Base-by-base conservation (phyloP, 805 yeast genomes). In the Brettanomyces custersianus region DNA sequence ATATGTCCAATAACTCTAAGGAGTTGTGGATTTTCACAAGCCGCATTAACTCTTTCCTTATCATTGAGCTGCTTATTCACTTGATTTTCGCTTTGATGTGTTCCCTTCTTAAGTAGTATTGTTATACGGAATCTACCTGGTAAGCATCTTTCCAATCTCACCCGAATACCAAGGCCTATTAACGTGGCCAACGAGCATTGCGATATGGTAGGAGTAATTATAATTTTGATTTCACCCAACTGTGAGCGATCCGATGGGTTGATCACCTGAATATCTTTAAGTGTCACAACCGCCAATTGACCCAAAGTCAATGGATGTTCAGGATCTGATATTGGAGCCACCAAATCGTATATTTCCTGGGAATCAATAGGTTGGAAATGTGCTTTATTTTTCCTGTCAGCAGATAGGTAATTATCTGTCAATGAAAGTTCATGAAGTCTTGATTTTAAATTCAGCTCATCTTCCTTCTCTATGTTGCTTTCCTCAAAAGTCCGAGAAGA, bases 31-130 rank as follows among this genome's bases (percentile, higher is more conserved):
- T 92, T 92, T 52, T 92, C 98, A 58, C 97, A 88, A 0, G 99
- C 99, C 20, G 98, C 98, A 22, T 95, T 94, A 0, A 92, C 96
- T 42, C 99, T 67, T 60, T 92, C 99, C 61, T 92, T 92, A 55
- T 92, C 99, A 52, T 92, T 92, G 41, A 92, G 69, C 61, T 92
- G 99, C 54, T 90, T 90, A 60, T 92, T 92, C 17, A 92, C 97
- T 54, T 92, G 98, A 45, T 73, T 74, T 55, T 92, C 98, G 53
- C 95, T 83, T 57, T 92, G 96, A 55, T 92, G 99, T 1, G 94
- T 74, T 2, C 97, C 97, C 48, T 85, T 84, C 51, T 88, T 87
- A 34, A 92, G 72, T 27, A 81, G 60, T 21, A 92, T 81, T 11
- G 77, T 72, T 39, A 86, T 77, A 45, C 97, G 68, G 63, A 73